Base-by-base conservation (phyloP, 768 basidiomycete species). In the Crassisporium funariophilum region DNA sequence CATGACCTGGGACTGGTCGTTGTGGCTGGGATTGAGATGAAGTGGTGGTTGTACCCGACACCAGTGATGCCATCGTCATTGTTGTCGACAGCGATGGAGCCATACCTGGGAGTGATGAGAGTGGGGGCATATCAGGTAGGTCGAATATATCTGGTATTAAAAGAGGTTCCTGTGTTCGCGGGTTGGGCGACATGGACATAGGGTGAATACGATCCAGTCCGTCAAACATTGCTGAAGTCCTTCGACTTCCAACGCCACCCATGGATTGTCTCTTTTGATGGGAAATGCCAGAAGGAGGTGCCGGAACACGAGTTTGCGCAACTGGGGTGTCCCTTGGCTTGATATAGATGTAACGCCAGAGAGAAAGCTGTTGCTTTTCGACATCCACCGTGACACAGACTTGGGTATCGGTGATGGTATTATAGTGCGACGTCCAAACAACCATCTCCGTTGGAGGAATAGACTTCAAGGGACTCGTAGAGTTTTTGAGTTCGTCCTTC, bases 291-390 rank as follows among this genome's bases (percentile, higher is more conserved):
- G 47, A 23, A 31, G 20, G 20, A 22, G 38, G 16, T 4, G 35
- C 24, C 20, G 27, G 24, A 27, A 34, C 61, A 44, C 62, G 65
- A 0, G 61, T 65, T 13, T 70, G 58, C 10, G 75, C 72, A 13
- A 72, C 59, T 3, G 78, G 81, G 1, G 72, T 68, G 48, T 79
- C 78, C 57, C 78, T 81, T 8, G 81, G 82, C 51, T 79, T 80
- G 49, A 84, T 64, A 55, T 84, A 85, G 0, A 73, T 76, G 59
- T 90, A 90, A 20, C 85, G 77, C 88, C 89, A 91, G 31, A 90
- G 64, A 2, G 84, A 78, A 2, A 90, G 54, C 36, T 71, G 72
- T 9, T 66, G 70, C 41, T 70, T 77, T 41, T 79, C 78, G 5
- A 71, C 61, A 48, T 87, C 73, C 19, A 85, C 67, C 1, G 87